Base-by-base conservation (phyloP, 305 asterid species). In the Fraxinus greggii region DNA sequence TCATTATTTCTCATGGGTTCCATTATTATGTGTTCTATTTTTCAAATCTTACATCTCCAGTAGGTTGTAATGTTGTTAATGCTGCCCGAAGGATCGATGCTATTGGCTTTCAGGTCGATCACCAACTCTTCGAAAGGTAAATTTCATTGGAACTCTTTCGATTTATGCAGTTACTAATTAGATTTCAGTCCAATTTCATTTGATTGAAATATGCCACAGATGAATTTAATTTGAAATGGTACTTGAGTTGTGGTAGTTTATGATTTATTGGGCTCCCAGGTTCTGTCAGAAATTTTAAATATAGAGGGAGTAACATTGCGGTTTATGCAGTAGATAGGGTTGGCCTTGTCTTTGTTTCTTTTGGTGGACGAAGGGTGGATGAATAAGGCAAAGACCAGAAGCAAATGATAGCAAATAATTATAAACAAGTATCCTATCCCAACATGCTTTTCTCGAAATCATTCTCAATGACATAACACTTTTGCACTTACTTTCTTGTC, bases 21-120 rank as follows among this genome's bases (percentile, higher is more conserved):
- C 35, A 32, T 32, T 4, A 5, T 32, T 32, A 32, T 32, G 35
- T 32, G 35, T 32, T 32, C 5, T 4, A 3, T 3, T 32, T 32
- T 32, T 32, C 5, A 3, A 32, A 32, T 4, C 35, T 32, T 32
- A 32, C 35, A 32, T 32, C 35, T 32, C 35, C 35, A 32, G 35
- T 32, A 32, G 35, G 5, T 32, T 32, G 5, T 32, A 32, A 32
- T 32, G 35, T 32, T 32, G 35, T 32, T 32, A 32, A 3, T 32
- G 35, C 35, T 32, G 31, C 31, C 31, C 31, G 31, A 29, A 29
- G 31, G 31, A 29, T 29, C 31, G 31, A 29, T 26, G 29, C 95
- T 82, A 91, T 91, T n/a, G 95, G 93, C 42, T 91, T 89, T 86
- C 93, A 91, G 86, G 95, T 90, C 88, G 95, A 93, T 79, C 95